These are phyloP conservation scores for Peltaster fructicola DNA, from an alignment of 2,329 filamentous ascomycete genomes.

Conservation along the genomic window DNA sequence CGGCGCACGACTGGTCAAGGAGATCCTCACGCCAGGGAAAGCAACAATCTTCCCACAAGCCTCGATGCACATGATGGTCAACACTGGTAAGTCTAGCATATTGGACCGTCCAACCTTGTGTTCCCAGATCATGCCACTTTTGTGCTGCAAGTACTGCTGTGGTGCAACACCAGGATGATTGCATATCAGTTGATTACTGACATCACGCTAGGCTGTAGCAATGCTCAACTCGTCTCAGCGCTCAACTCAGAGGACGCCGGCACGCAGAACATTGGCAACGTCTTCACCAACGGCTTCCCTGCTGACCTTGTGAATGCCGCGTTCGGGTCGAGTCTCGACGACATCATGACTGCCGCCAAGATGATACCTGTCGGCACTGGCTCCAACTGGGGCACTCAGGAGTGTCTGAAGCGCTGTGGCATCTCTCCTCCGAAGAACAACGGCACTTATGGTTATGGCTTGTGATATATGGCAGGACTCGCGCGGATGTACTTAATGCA, in stretches of 20 bases:
- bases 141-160: too few species aligned
- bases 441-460: too few species aligned
- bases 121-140: too few species aligned
- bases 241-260: conserved; percentile 32
- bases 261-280: conserved; percentile 31
- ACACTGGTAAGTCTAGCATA: conserved; percentile 23
- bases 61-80: conserved; percentile 33
- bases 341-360: conserved; percentile 14
- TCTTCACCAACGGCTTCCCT: conserved; percentile 24
- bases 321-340: conserved; percentile 22
- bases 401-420: conserved; percentile 23
- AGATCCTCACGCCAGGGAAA: conserved; percentile 25
- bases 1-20: conserved; percentile 26
- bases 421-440: too few species aligned
- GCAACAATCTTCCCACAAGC: conserved; percentile 34
- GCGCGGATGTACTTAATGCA: too few species aligned
- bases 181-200: too few species aligned
- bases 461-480: too few species aligned
- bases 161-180: too few species aligned
- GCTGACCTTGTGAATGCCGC: conserved; percentile 26
- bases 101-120: neutral
- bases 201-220: conserved; percentile 25
- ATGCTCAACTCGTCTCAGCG: conserved; percentile 32
- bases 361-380: conserved; percentile 27
- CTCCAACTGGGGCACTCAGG: conserved; percentile 22